phyloP scores from a whole-genome alignment of 371 early-diverging fungal genomes.

The Mortierella sp. region DNA sequence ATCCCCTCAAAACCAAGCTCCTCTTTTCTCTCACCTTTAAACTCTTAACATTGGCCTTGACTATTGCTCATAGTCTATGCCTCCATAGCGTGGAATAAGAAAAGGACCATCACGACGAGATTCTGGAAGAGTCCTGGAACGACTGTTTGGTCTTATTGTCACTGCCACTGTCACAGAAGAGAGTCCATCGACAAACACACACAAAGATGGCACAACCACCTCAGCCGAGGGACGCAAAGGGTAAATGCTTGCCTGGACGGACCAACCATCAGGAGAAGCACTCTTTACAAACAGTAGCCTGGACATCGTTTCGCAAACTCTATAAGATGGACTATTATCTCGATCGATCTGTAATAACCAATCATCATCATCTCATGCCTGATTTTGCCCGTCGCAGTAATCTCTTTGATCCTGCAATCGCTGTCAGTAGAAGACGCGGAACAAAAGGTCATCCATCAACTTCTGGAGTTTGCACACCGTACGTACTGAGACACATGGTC shows the following conservation, averaged over 20 bases:
- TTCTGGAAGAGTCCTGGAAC: no score
- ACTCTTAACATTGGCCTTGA: no score
- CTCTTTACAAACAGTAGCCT: neutral
- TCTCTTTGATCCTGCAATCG: slow-evolving; percentile 92
- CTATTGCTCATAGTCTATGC: no score
- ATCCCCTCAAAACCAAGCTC: no score
- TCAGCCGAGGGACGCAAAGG: slow-evolving; percentile 50
- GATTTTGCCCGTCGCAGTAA: slow-evolving; percentile 57
- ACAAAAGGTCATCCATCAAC: slow-evolving; percentile 95
- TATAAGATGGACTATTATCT: no score
- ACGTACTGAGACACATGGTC: neutral
- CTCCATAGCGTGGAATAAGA: no score
- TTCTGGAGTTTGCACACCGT: slow-evolving; percentile 94
- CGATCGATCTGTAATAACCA: neutral
- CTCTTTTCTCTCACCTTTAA: no score
- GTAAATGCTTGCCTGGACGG: slow-evolving; percentile 9
- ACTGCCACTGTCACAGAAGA: neutral
- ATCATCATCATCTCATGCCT: neutral
- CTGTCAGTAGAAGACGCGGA: slow-evolving; percentile 96
- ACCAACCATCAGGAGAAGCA: no score
- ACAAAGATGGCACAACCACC: slow-evolving; percentile 36
- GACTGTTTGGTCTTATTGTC: no score
- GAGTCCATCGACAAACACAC: neutral
- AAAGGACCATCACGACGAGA: no score
- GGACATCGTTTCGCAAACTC: neutral